Evolutionary conservation across 345 rosid genomes (phyloP), one percentile per base, ranked within the genome.

Genomic region (Barbarea vulgaris): DNA sequence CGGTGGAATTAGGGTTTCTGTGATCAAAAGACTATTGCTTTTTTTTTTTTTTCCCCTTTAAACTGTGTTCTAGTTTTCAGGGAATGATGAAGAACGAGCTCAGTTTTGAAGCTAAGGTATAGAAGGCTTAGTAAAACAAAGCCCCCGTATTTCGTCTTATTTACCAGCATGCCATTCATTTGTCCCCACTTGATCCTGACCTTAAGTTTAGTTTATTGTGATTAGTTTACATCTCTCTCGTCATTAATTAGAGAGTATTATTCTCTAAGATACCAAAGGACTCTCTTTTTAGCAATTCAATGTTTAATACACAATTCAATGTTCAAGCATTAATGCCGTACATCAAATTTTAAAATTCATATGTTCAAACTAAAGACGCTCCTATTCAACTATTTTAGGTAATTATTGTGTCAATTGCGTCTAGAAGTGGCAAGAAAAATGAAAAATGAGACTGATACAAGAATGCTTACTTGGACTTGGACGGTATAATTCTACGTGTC

Each of bases 91-190:
- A 72, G 69, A 59, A 67, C 64, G 65, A 78, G 65, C 70, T 67
- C 70, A 67, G 78, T 73, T 72, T 78, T 67, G 74, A 73, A 73
- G 81, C 74, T 25, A 73, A 78, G 78, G 74, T 67, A 61, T 52
- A 42, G 6, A 63, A 50, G 9, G 33, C 39, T 34, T 11, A 0
- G 0, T 60, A 9, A 31, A 24, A 24, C 2, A 18, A 70, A 0
- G 4, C 64, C 81, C 81, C 10, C 4, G 14, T 0, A 0, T 18
- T 72, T 67, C 4, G 0, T 4, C 52, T 6, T 67, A 73, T 78
- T 73, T 73, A 78, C 78, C 0, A 12, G 2, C 51, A 52, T 73
- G 39, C 81, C 78, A 78, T 56, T 73, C 47, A 0, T 13, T 60
- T 21, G 51, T 54, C 66, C 39, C 72, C 73, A 50, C 63, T 65